Percentiles rank a stretch among this genome's conserved stretches.
Conservation (phyloP, 2,329 filamentous ascomycete genomes). For the Trichoderma sp. region DNA sequence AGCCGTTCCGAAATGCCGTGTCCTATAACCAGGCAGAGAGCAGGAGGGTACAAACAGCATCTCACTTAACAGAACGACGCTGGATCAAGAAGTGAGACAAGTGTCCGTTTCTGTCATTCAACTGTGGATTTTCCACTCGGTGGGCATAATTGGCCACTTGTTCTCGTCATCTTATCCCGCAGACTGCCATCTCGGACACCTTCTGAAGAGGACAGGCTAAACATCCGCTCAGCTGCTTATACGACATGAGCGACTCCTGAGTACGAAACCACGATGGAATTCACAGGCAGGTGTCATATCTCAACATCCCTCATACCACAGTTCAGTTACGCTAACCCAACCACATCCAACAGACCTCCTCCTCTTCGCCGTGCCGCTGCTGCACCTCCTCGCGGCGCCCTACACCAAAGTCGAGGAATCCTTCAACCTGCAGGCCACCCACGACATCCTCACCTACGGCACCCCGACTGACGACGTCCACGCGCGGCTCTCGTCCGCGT, state of each 20-base stretch:
- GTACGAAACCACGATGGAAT: background rate
- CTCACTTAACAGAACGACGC: background rate
- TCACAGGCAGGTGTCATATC: background rate
- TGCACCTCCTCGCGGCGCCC: conserved; percentile 72
- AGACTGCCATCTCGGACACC: background rate
- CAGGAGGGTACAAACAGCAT: background rate
- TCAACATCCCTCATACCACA: background rate
- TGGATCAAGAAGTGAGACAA: background rate
- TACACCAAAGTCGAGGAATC: conserved; percentile 99
- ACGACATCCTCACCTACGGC: conserved; percentile 83
- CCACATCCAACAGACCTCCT: conserved; percentile 24
- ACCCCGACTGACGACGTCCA: conserved; percentile 58
- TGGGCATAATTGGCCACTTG: too few species aligned
- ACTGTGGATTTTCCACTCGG: too few species aligned
- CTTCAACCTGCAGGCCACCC: conserved; percentile 91
- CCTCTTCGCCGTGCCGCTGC: conserved; percentile 55
- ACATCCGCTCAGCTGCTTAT: background rate
- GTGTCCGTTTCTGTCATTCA: background rate
- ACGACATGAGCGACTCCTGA: background rate
- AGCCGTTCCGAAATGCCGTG: conserved; percentile 31
- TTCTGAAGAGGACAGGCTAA: background rate
- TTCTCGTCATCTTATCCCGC: background rate
- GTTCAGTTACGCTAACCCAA: too few species aligned
- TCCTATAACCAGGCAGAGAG: too few species aligned
- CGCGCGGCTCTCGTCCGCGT: conserved; percentile 57